Conservation (phyloP, 2,329 filamentous ascomycete species). For the Truncatella angustata region DNA sequence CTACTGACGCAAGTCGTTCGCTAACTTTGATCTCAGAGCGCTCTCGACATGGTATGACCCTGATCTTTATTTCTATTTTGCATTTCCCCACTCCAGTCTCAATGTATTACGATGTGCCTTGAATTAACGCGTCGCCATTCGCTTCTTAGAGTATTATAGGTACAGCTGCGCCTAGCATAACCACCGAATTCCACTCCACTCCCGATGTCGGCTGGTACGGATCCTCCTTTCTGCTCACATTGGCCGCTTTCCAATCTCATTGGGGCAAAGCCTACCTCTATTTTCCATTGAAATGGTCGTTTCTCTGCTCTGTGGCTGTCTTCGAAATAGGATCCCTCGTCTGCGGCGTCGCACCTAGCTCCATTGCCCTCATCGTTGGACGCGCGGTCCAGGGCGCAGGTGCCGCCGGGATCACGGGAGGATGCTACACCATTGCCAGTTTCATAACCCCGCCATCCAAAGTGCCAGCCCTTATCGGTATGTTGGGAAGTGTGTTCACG, state of each 20-base stretch:
- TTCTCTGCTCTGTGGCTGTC: neutral
- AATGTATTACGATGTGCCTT: neutral
- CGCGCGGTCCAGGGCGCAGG: conserved; percentile 36
- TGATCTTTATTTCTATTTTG: neutral
- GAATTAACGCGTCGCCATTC: neutral
- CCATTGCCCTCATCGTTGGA: conserved; percentile 34
- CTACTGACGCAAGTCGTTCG: neutral
- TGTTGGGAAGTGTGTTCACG: conserved; percentile 36
- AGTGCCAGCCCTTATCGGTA: conserved; percentile 33
- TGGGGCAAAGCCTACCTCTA: conserved; percentile 5
- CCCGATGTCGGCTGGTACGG: conserved; percentile 7
- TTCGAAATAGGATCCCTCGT: neutral
- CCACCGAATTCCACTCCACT: conserved; percentile 1
- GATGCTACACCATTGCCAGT: conserved; percentile 26
- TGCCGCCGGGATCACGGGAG: conserved; percentile 33
- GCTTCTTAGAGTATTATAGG: neutral
- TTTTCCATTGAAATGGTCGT: neutral
- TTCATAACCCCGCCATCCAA: conserved; percentile 32
- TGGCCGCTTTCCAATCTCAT: neutral
- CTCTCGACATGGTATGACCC: neutral
- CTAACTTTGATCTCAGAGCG: neutral
- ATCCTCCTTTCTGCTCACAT: neutral
- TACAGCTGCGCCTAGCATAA: neutral
- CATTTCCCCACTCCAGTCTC: neutral
- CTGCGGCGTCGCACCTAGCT: conserved; percentile 21